Base-by-base conservation (phyloP, 352 stramenopile species). In the Vaucheria bursata region DNA sequence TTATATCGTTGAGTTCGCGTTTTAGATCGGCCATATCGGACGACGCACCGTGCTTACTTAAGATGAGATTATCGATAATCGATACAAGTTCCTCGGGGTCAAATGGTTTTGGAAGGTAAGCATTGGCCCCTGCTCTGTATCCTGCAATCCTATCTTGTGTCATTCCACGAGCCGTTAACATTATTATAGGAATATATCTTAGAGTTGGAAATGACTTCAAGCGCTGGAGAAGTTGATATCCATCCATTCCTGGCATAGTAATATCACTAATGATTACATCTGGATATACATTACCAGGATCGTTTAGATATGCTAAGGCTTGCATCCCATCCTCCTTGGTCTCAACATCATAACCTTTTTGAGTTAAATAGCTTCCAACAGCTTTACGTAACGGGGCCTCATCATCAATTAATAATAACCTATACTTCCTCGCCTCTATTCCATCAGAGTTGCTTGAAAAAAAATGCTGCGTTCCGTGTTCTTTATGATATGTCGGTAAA, bases 71-170 rank as follows among this genome's bases (percentile, higher is more conserved):
- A 74, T 91, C 85, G 31, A 90, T 66, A 45, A 91, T 86, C 6
- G 79, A 85, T 7, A 90, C 12, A 52, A 91, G 75, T 74, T 91
- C 88, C 50, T 89, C 85, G 33, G 86, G 86, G 79, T 90, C 82
- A 75, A 91, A 90, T 33, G 88, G 88, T 77, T 90, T 91, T 18
- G 85, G 77, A 7, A 91, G 34, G 76, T 90, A 91, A 7, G 84
- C 87, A 86, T 90, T 87, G 12, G 87, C 85, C 38, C 86, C 88
- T 53, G 78, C 81, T 66, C 87, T 75, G 75, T 87, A 91, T 53
- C 86, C 88, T 50, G 66, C 38, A 75, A 90, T 86, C 50, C 88
- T 52, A 83, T 90, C 88, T 69, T 87, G 75, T 5, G 81, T 83
- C 76, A 85, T 85, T 2, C 80, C 85, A 69, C 85, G 88, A 18